Evolutionary conservation across 768 basidiomycete genomes (phyloP).

Genomic region (Podaxis rugospora): DNA sequence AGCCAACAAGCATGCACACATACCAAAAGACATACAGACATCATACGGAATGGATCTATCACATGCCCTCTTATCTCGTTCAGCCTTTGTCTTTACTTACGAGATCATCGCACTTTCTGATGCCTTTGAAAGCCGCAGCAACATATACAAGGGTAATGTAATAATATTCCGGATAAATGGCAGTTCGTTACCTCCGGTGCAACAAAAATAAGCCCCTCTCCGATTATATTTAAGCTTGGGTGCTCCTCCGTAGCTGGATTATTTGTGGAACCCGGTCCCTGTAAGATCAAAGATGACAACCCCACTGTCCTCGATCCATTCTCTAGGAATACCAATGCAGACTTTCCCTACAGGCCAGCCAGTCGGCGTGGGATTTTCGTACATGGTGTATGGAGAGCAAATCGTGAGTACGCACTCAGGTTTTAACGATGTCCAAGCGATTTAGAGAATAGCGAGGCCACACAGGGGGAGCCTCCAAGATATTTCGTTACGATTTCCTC

Average conservation of each 20-base stretch:
- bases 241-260: slow-evolving; percentile 8
- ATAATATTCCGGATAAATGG: slow-evolving; percentile 56
- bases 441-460: slow-evolving; percentile 37
- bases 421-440: not conserved
- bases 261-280: slow-evolving; percentile 45
- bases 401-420: slow-evolving; percentile 34
- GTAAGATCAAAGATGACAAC: slow-evolving; percentile 49
- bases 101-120: slow-evolving; percentile 51
- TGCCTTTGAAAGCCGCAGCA: slow-evolving; percentile 67
- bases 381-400: slow-evolving; percentile 58
- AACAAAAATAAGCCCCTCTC: no score
- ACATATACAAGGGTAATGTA: slow-evolving; percentile 57
- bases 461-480: slow-evolving; percentile 67
- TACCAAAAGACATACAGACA: no score
- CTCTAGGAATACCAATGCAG: slow-evolving; percentile 66
- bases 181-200: slow-evolving; percentile 22
- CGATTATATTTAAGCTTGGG: not conserved
- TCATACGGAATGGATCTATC: no score
- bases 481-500: slow-evolving; percentile 70
- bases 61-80: no score
- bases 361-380: slow-evolving; percentile 57
- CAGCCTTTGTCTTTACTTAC: no score
- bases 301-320: slow-evolving; percentile 52
- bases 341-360: slow-evolving; percentile 65
- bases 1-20: no score